Evolutionary conservation across 306 rosid genomes (phyloP).

Genomic region (Cicer yamashitae): DNA sequence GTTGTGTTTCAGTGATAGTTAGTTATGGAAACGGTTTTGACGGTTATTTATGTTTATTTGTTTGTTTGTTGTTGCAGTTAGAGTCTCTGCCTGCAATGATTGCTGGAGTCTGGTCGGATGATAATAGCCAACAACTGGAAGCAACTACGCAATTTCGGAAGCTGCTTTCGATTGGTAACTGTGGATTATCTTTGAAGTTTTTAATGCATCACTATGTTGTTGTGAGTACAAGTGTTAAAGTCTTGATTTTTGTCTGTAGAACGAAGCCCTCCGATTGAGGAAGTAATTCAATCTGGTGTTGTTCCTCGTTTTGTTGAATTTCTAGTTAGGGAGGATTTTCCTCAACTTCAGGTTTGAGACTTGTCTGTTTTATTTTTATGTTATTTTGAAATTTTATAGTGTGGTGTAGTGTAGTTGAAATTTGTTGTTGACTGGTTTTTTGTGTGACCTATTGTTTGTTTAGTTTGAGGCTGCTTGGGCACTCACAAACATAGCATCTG

Average conservation of each 20-base stretch:
- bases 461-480: conserved; percentile 99
- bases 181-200: not conserved
- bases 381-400: not conserved
- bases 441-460: conserved; percentile 13
- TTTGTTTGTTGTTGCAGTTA: conserved; percentile 55
- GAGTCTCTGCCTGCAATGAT: conserved; percentile 92
- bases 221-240: conserved; percentile 14
- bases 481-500: conserved; percentile 91
- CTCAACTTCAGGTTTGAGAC: conserved; percentile 78
- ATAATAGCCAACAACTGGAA: conserved; percentile 71
- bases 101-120: conserved; percentile 78
- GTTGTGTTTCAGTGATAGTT: not conserved
- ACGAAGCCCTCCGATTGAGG: conserved; percentile 93
- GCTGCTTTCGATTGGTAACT: conserved; percentile 80
- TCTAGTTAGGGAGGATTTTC: conserved; percentile 84
- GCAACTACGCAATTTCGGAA: conserved; percentile 89
- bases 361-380: not conserved
- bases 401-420: not conserved
- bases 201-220: not conserved
- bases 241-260: conserved; percentile 48
- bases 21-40: conserved; percentile 34
- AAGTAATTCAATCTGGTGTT: conserved; percentile 90
- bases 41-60: not conserved
- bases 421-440: conserved; percentile 26
- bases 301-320: conserved; percentile 89